Evolutionary conservation across 2,329 filamentous ascomycete species (phyloP).

Genomic region (Ilyonectria sp.): DNA sequence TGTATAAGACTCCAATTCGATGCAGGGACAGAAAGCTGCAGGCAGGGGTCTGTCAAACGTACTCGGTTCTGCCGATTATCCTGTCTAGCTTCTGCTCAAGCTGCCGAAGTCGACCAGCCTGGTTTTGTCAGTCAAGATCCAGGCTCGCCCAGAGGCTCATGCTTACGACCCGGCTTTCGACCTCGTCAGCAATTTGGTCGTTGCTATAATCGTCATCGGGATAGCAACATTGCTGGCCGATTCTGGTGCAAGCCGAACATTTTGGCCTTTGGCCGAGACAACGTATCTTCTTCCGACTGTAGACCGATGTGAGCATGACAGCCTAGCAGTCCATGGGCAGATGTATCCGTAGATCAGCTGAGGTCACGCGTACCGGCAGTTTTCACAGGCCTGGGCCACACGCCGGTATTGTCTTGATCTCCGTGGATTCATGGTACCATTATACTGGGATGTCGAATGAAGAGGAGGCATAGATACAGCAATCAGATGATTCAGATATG

Average conservation of each 20-base stretch:
- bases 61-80: constrained; percentile 30
- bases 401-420: constrained; percentile 32
- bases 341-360: neutral
- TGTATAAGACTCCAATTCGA: neutral
- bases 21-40: neutral
- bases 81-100: constrained; percentile 37
- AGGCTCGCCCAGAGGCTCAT: neutral
- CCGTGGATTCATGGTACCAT: constrained; percentile 23
- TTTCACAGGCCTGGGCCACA: constrained; percentile 31
- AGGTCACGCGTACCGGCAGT: constrained; percentile 25
- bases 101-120: constrained; percentile 30
- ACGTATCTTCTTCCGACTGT: constrained; percentile 37
- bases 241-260: constrained; percentile 35
- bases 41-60: neutral
- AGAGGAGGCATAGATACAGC: neutral
- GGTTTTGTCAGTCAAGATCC: neutral
- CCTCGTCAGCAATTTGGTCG: neutral
- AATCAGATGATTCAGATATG: neutral
- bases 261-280: constrained; percentile 34
- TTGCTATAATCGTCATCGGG: neutral
- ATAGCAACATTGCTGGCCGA: constrained; percentile 29
- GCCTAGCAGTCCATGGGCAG: too few species aligned
- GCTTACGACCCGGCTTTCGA: constrained; percentile 22
- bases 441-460: neutral
- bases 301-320: neutral